Percentiles rank a stretch among this genome's conserved stretches.
Conservation (phyloP, 1,284 basidiomycete species). For the Butyriboletus appendiculatus region DNA sequence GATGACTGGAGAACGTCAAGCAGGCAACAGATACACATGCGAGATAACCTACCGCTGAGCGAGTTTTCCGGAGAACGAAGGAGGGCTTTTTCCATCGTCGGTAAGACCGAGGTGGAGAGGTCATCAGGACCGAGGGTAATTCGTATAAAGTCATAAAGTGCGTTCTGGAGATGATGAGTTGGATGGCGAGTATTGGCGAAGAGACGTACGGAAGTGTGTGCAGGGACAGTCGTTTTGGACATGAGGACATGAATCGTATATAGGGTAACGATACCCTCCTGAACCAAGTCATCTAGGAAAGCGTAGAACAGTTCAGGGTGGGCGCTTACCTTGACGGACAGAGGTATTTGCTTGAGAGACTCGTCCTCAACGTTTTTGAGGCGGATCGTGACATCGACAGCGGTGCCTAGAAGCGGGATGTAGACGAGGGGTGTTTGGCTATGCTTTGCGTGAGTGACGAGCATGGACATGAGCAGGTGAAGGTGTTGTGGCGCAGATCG, state of each 20-base stretch:
- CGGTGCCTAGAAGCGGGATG: constrained; percentile 57
- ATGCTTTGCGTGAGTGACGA: constrained; percentile 52
- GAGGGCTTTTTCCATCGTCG: constrained; percentile 72
- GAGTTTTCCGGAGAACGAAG: constrained; percentile 75
- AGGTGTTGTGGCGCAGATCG: constrained; percentile 55
- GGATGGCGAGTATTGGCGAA: constrained; percentile 3
- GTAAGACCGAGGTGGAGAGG: constrained; percentile 53
- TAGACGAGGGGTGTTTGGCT: constrained; percentile 48
- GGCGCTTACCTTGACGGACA: constrained; percentile 22
- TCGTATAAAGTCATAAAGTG: constrained; percentile 63
- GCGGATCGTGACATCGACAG: constrained; percentile 61
- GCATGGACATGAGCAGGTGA: constrained; percentile 47
- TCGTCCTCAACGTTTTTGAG: constrained; percentile 54
- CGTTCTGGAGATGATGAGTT: constrained; percentile 36
- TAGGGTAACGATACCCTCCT: constrained; percentile 55
- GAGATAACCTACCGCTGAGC: constrained; percentile 48
- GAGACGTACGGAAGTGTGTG: constrained; percentile 49
- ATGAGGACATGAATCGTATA: constrained; percentile 56
- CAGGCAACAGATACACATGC: background rate
- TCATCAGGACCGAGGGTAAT: constrained; percentile 52
- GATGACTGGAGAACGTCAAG: constrained; percentile 43
- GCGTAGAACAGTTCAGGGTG: fast-evolving
- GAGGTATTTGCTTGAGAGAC: constrained; percentile 28
- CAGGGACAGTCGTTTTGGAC: constrained; percentile 53
- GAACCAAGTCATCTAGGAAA: constrained; percentile 5